Conservation (phyloP, 306 rosid species). For the Fagus crenata region DNA sequence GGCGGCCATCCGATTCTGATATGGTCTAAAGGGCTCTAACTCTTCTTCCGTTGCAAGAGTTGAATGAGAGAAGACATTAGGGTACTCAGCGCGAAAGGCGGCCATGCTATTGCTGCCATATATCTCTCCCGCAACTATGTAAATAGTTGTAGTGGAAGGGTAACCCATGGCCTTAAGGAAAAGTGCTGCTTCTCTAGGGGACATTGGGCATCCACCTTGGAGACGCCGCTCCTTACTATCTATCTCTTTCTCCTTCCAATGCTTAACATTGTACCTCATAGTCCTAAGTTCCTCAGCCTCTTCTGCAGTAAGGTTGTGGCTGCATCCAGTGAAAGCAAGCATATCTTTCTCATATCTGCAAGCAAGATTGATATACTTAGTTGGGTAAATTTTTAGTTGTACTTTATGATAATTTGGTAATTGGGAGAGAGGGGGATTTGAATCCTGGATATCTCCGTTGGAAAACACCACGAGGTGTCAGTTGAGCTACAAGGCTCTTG, state of each 20-base stretch:
- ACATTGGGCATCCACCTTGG: conserved; percentile 97
- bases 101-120: conserved; percentile 77
- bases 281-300: conserved; percentile 72
- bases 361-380: conserved; percentile 13
- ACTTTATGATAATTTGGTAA: no score
- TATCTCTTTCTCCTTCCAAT: conserved; percentile 98
- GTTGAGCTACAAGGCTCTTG: no score
- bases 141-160: conserved; percentile 88
- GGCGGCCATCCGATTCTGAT: conserved; percentile 93
- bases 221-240: conserved; percentile 63
- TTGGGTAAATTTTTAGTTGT: background rate
- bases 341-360: conserved; percentile 97
- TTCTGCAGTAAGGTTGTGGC: conserved; percentile 71
- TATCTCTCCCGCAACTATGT: conserved; percentile 95
- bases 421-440: no score
- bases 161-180: conserved; percentile 97
- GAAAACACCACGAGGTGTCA: no score
- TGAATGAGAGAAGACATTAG: conserved; percentile 75
- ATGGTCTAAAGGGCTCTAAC: conserved; percentile 71
- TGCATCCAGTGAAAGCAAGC: conserved; percentile 99
- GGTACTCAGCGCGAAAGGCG: conserved; percentile 63
- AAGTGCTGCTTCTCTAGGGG: conserved; percentile 91
- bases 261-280: conserved; percentile 88
- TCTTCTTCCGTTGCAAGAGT: conserved; percentile 86
- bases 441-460: no score